A percentile compares a stretch with the other conserved stretches of the same genome.
Evolutionary conservation across 1,139 yeast species (phyloP).

Genomic region (Yamadazyma atmosphaerica): DNA sequence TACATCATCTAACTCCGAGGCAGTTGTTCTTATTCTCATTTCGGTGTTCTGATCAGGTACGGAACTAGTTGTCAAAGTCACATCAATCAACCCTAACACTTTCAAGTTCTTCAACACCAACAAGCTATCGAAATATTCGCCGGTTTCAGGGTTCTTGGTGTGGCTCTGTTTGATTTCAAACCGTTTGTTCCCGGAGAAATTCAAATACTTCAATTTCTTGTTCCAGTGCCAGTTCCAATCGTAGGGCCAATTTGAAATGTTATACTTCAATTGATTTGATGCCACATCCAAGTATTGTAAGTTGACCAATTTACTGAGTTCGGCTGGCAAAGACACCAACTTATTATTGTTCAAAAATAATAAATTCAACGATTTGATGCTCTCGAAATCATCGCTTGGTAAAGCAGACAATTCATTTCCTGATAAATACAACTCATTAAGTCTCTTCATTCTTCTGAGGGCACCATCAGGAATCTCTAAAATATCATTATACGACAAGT

Average conservation of each 20-base stretch:
- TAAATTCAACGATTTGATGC: constrained; percentile 55
- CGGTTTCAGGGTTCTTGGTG: constrained; percentile 44
- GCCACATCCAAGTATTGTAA: constrained; percentile 85
- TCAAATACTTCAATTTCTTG: constrained; percentile 70
- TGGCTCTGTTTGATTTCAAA: constrained; percentile 79
- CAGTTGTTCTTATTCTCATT: constrained; percentile 87
- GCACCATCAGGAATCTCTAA: constrained; percentile 80
- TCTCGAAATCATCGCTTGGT: constrained; percentile 83
- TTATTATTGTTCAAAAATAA: constrained; percentile 81
- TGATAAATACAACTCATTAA: constrained; percentile 73
- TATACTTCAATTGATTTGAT: constrained; percentile 85
- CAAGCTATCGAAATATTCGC: constrained; percentile 70
- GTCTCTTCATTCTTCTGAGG: constrained; percentile 52
- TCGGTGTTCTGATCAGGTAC: constrained; percentile 88
- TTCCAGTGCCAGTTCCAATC: constrained; percentile 99
- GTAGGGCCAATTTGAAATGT: constrained; percentile 90
- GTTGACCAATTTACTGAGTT: constrained; percentile 65
- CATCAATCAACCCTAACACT: constrained; percentile 89
- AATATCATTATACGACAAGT: constrained; percentile 80
- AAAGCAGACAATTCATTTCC: constrained; percentile 80
- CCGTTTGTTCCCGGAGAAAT: constrained; percentile 89
- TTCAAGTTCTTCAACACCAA: constrained; percentile 69
- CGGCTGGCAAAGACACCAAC: constrained; percentile 86
- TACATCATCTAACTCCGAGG: constrained; percentile 75
- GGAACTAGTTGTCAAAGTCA: constrained; percentile 78